A percentile compares a stretch with the other conserved stretches of the same genome.
These are phyloP conservation scores for Mycena sanguinolenta DNA, from an alignment of 768 basidiomycete species.

Conservation along the genomic window DNA sequence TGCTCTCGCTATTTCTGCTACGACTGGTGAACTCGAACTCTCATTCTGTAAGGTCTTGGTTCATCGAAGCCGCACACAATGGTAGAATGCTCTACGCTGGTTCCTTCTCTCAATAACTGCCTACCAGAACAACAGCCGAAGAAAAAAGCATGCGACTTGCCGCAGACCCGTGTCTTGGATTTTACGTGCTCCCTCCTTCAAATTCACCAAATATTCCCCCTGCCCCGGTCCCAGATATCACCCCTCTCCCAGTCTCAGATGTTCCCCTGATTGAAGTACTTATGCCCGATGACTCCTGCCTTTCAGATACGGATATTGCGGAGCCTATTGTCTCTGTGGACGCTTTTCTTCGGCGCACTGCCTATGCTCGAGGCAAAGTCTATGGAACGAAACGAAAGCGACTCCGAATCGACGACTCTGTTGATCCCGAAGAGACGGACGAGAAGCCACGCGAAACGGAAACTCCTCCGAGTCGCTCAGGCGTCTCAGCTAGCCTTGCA, in stretches of 20 bases:
- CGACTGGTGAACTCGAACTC: too few relatives aligned
- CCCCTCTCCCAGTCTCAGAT: background rate
- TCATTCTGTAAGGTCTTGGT: too few relatives aligned
- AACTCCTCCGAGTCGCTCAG: background rate
- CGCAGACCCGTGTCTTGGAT: conserved; percentile 35
- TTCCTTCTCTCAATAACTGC: background rate
- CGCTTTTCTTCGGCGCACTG: conserved; percentile 28
- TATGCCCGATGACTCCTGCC: background rate
- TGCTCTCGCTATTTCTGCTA: too few relatives aligned
- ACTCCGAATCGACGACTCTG: background rate
- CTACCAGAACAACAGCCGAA: conserved; percentile 17
- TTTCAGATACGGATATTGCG: background rate
- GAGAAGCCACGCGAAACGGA: background rate
- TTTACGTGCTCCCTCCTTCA: conserved; percentile 16
- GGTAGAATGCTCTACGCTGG: background rate
- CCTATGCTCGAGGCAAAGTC: conserved; percentile 11
- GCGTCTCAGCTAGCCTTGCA: background rate
- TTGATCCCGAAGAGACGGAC: background rate
- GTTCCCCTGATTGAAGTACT: background rate
- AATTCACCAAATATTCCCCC: background rate
- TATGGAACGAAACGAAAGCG: conserved; percentile 19
- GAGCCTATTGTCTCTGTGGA: conserved; percentile 25
- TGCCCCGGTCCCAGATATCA: background rate
- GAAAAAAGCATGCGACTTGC: conserved; percentile 30
- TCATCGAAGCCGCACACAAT: background rate